Evolutionary conservation across 345 rosid species (phyloP).

Genomic region (Carallia brachiata): DNA sequence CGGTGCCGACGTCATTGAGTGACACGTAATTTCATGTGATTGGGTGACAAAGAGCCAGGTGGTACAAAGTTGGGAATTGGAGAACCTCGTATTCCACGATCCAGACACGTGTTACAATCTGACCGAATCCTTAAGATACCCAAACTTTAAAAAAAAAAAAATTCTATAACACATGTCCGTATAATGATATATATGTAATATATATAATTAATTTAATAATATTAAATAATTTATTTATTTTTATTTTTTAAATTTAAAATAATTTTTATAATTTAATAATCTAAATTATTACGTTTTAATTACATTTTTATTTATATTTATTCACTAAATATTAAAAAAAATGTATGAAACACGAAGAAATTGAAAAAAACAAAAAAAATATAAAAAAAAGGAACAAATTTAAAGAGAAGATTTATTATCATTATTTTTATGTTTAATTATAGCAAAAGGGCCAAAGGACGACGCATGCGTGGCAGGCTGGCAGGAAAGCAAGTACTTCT

Average conservation of each 20-base stretch:
- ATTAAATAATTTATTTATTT: no score
- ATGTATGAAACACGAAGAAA: not conserved
- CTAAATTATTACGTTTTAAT: no score
- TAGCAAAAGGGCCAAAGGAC: slow-evolving; percentile 8
- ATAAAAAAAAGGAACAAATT: not conserved
- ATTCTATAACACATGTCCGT: no score
- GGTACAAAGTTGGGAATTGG: slow-evolving; percentile 5
- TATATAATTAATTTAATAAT: no score
- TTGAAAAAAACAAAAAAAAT: no score
- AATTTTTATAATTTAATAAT: no score
- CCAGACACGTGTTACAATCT: slow-evolving; percentile 21
- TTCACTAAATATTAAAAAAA: no score
- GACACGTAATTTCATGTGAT: slow-evolving; percentile 19
- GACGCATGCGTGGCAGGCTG: slow-evolving; percentile 54
- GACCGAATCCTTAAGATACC: no score
- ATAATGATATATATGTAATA: no score
- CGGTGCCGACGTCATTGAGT: slow-evolving; percentile 3
- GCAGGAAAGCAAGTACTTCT: slow-evolving; percentile 34
- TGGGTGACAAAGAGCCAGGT: slow-evolving; percentile 19
- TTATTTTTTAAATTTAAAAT: no score
- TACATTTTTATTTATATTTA: no score
- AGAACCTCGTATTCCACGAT: slow-evolving; percentile 14
- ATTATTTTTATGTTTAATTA: not conserved
- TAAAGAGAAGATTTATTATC: not conserved
- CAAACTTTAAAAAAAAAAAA: no score